A percentile compares a stretch with the other conserved stretches of the same genome.
Evolutionary conservation across 2,329 filamentous ascomycete genomes (phyloP).

Genomic region (Diaporthe citri): DNA sequence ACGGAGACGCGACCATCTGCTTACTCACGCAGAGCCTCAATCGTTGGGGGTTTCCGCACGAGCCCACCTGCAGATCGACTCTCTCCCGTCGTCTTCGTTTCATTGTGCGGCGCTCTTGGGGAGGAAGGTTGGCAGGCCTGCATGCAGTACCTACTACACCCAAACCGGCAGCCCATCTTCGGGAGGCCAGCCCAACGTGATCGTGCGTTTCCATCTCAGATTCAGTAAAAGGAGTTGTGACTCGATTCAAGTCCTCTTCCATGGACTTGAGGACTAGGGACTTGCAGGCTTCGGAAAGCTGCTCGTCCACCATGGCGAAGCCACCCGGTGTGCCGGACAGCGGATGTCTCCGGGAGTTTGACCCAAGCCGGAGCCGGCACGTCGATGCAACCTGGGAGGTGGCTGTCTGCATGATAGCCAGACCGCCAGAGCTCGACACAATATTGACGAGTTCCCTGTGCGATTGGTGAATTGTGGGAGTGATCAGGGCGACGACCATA

Average conservation of each 20-base stretch:
- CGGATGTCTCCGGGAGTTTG: background rate
- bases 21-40: slow-evolving; percentile 33
- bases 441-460: background rate
- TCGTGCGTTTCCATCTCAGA: slow-evolving; percentile 1
- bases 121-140: background rate
- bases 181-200: slow-evolving; percentile 3
- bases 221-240: background rate
- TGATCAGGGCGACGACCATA: slow-evolving; percentile 7
- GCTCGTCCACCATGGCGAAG: background rate
- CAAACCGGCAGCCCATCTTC: background rate
- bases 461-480: slow-evolving; percentile 19
- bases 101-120: background rate
- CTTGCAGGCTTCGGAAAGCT: background rate
- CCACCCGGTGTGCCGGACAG: background rate
- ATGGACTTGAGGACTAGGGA: background rate
- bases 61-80: slow-evolving; percentile 26
- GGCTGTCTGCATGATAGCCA: slow-evolving; percentile 28
- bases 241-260: background rate
- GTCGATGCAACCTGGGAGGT: slow-evolving; percentile 18
- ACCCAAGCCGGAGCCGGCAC: slow-evolving; percentile 17
- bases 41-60: slow-evolving; percentile 8
- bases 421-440: slow-evolving; percentile 29
- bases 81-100: background rate
- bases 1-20: background rate
- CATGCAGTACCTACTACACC: slow-evolving; percentile 17